Base-by-base conservation (phyloP, 2,329 filamentous ascomycete species). In the Chalaropsis thielavioides region DNA sequence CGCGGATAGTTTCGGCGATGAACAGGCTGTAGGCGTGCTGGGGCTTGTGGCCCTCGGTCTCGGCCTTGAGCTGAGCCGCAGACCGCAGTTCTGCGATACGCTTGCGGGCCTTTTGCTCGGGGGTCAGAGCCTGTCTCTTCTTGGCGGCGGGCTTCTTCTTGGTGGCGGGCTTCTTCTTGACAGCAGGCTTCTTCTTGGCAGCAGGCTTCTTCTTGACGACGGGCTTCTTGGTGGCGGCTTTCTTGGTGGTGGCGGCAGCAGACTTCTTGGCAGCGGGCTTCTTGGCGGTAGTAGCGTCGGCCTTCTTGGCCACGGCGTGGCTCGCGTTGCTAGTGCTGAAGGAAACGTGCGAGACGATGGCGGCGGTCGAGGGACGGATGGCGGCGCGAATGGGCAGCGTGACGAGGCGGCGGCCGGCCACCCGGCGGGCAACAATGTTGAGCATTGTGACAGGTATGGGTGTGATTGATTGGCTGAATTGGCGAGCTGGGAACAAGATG, bases 21-120 rank as follows among this genome's bases (percentile, higher is more conserved):
- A 70, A 81, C n/a, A 79, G 58, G 1, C 77, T 81, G 15, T 72
- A 19, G 0, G 60, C 69, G 1, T 67, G 54, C 8, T 77, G 72
- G 63, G 74, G 24, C 64, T 66, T 40, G 35, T 31, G 10, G 51
- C 44, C 43, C 22, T 66, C 59, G 17, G 27, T 5, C 59, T 49
- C 51, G 19, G 35, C 49, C 60, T 62, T 62, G 60, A 62, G 41
- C 17, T 62, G 60, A 10, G 60, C 60, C 15, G 13, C 27, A 17
- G 43, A 15, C 15, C 41, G 13, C 22, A 49, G 22, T 27, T 44
- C 63, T 41, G 56, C 19, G 31, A 62, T 31, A 31, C 44, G 40
- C 24, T 46, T 62, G 43, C 60, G 60, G 24, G 71, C 69, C 72
- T 75, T 72, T 68, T 76, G 69, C 72, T 79, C 77, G 1, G 74